A percentile compares a stretch with the other conserved stretches of the same genome.
Evolutionary conservation across 192 early-diverging fungal genomes (phyloP).

Genomic region (Coemansia sp.): DNA sequence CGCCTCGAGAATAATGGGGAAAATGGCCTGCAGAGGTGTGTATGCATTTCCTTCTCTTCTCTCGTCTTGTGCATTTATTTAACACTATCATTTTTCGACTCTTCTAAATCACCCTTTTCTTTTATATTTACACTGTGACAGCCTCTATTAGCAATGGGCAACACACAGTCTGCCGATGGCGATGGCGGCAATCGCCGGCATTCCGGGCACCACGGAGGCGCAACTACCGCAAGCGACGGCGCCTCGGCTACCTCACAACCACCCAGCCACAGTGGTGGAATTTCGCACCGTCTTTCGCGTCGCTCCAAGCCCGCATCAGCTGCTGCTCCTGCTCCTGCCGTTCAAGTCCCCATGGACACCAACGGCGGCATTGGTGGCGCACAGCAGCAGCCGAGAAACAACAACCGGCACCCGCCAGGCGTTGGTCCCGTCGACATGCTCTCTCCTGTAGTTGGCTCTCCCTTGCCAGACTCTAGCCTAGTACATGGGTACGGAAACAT

Average conservation of each 20-base stretch:
- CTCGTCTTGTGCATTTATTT: slow-evolving; percentile 4
- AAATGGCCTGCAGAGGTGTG: neutral
- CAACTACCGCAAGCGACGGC: slow-evolving; percentile 1
- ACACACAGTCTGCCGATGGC: slow-evolving; percentile 50
- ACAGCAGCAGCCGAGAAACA: slow-evolving; percentile 12
- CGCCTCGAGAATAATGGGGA: neutral
- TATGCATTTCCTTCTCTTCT: neutral
- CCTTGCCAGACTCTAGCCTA: slow-evolving; percentile 40
- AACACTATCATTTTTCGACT: neutral
- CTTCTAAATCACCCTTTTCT: neutral
- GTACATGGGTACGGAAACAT: slow-evolving; percentile 9
- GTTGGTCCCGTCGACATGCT: slow-evolving; percentile 54
- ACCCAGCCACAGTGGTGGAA: slow-evolving; percentile 20
- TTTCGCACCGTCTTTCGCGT: slow-evolving; percentile 47
- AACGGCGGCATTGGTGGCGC: slow-evolving; percentile 6
- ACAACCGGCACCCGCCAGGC: slow-evolving; percentile 17
- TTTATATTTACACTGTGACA: neutral
- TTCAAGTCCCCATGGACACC: slow-evolving; percentile 16
- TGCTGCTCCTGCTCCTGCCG: slow-evolving; percentile 26
- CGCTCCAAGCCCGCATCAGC: slow-evolving; percentile 45
- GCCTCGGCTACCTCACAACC: neutral
- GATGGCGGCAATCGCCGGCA: slow-evolving; percentile 37
- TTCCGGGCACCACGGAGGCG: slow-evolving; percentile 25
- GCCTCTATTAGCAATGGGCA: slow-evolving; percentile 36
- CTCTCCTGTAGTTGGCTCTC: slow-evolving; percentile 54